phyloP scores from a whole-genome alignment of 2,329 filamentous ascomycete genomes.

The Proliferodiscus dingleyae region DNA sequence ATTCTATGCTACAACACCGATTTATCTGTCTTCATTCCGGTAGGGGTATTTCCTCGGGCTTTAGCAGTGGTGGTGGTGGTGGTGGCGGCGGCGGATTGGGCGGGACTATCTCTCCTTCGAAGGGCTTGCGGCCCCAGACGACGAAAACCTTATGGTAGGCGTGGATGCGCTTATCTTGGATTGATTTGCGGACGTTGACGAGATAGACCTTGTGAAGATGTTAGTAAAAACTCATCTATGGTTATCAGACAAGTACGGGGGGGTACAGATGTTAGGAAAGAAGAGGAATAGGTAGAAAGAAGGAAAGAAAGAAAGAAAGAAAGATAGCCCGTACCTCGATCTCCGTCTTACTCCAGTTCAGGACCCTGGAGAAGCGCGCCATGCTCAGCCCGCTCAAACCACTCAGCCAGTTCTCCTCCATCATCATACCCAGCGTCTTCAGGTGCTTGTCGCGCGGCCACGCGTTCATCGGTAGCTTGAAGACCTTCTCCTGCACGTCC shows the following conservation, averaged over 20 bases:
- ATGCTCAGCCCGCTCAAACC: constrained; percentile 26
- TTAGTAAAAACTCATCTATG: not conserved
- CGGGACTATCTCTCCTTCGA: not conserved
- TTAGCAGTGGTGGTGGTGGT: not conserved
- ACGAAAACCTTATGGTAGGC: constrained; percentile 28
- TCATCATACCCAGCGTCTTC: constrained; percentile 23
- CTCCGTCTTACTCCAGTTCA: constrained; percentile 28
- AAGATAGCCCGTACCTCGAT: constrained; percentile 27
- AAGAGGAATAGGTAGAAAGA: no score
- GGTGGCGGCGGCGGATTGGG: not conserved
- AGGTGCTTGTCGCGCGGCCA: constrained; percentile 42
- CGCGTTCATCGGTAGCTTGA: constrained; percentile 49
- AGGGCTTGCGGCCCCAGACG: constrained; percentile 27
- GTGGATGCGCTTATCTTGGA: constrained; percentile 25
- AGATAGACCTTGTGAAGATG: constrained; percentile 20
- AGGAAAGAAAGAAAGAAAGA: no score
- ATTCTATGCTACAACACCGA: no score
- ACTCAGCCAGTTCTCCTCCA: constrained; percentile 24
- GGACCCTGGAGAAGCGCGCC: constrained; percentile 22
- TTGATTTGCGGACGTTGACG: constrained; percentile 24
- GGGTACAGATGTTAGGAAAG: no score
- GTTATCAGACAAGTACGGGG: not conserved
- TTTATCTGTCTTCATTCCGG: not conserved
- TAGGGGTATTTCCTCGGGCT: not conserved
- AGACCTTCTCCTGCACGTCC: constrained; percentile 47